A percentile compares a stretch with the other conserved stretches of the same genome.
Conservation (phyloP, 176 grass and related monocot species). For the Eragrostis nindensis region DNA sequence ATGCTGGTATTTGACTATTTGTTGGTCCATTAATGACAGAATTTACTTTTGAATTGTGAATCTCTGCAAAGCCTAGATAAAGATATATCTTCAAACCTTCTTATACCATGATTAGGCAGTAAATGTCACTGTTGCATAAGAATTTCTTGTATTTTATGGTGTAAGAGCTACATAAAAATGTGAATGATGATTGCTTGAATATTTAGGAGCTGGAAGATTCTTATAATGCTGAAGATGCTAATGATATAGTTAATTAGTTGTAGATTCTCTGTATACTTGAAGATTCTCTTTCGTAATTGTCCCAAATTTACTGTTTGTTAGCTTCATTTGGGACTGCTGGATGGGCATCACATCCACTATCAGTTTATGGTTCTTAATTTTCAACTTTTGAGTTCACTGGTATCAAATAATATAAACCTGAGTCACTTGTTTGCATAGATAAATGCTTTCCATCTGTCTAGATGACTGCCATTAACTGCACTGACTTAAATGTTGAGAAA, state of each 20-base stretch:
- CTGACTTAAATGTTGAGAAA: background rate
- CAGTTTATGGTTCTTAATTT: conserved; percentile 3
- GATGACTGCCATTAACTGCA: background rate
- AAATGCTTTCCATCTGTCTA: background rate
- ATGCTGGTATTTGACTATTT: conserved; percentile 11
- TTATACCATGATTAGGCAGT: conserved; percentile 10
- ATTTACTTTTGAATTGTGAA: background rate
- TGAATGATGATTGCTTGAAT: background rate
- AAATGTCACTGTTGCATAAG: background rate
- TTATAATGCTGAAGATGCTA: background rate
- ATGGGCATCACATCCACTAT: background rate
- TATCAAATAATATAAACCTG: background rate
- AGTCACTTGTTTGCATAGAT: too few relatives aligned
- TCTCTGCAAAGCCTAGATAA: background rate
- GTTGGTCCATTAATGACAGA: conserved; percentile 2
- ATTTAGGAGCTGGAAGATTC: conserved; percentile 15
- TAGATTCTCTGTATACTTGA: conserved; percentile 5
- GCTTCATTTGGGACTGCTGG: background rate
- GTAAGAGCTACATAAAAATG: conserved; percentile 11
- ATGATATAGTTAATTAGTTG: background rate
- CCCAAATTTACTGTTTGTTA: background rate
- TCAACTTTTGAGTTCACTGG: background rate
- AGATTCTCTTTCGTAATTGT: background rate
- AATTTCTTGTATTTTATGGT: background rate
- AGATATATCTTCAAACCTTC: background rate